Percentiles rank a stretch among this genome's conserved stretches.
Conservation (phyloP, 2,329 filamentous ascomycete genomes). For the Ceratocystis ficicola region DNA sequence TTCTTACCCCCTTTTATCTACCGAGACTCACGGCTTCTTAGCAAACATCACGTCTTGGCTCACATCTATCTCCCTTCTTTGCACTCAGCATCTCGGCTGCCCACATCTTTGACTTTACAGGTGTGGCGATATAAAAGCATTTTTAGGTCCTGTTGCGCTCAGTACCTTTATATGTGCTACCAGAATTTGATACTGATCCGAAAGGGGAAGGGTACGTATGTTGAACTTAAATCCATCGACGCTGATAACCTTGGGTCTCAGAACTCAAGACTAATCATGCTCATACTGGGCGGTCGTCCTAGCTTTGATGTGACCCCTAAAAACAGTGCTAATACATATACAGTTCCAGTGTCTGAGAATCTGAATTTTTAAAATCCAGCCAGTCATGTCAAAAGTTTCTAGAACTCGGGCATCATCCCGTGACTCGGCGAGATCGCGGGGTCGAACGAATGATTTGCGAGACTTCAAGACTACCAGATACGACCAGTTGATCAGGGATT, state of each 20-base stretch:
- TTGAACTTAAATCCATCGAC: background rate
- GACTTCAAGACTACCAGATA: conserved; percentile 20
- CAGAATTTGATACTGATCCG: conserved; percentile 8
- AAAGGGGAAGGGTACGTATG: conserved; percentile 1
- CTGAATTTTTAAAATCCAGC: background rate
- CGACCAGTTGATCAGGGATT: conserved; percentile 37
- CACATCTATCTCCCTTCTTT: background rate
- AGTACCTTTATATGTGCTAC: background rate
- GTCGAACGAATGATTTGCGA: conserved; percentile 19
- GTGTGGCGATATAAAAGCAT: conserved; percentile 18
- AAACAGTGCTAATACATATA: background rate
- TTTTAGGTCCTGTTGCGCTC: conserved; percentile 2
- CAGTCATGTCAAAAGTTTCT: conserved; percentile 15
- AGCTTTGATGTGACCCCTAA: background rate
- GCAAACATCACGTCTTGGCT: background rate
- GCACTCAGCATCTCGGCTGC: conserved; percentile 5
- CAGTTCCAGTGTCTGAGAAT: background rate
- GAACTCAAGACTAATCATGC: background rate
- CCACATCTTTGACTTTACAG: conserved; percentile 13
- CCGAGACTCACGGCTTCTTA: background rate
- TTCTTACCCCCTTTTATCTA: background rate
- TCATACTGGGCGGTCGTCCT: background rate
- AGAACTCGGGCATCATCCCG: conserved; percentile 18
- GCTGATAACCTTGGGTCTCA: background rate
- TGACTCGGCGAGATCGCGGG: conserved; percentile 16